Percentiles rank a stretch among this genome's conserved stretches.
phyloP scores from a whole-genome alignment of 73 alveolate species.

The Paramecium biaurelia region DNA sequence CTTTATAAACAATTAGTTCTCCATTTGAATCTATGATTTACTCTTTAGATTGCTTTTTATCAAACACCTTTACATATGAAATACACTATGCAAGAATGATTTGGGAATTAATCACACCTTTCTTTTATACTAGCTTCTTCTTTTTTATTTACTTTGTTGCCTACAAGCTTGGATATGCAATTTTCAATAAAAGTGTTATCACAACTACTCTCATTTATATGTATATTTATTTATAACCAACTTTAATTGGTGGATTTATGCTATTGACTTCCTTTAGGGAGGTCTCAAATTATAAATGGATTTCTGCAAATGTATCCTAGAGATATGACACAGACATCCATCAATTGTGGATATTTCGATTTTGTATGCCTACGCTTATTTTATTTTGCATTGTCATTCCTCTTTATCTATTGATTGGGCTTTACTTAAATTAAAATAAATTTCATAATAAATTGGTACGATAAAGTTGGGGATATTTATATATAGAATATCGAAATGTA shows the following conservation, averaged over 20 bases:
- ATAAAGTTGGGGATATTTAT: conserved; percentile 5
- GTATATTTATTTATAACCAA: conserved; percentile 7
- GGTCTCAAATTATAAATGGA: background rate
- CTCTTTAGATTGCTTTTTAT: conserved; percentile 20
- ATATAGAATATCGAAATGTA: background rate
- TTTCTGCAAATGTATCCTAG: conserved; percentile 3
- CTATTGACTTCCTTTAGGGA: background rate
- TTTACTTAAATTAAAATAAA: background rate
- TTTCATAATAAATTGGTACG: background rate
- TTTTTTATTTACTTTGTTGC: background rate
- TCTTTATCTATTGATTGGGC: background rate
- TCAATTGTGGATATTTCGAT: background rate
- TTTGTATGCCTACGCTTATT: background rate
- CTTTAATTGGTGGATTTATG: background rate
- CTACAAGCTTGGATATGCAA: background rate
- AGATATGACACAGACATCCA: background rate
- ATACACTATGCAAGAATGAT: background rate
- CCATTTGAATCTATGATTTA: conserved; percentile 43
- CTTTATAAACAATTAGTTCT: background rate
- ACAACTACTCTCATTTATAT: conserved; percentile 7
- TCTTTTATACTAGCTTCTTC: background rate
- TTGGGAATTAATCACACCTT: conserved; percentile 16
- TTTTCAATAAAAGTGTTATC: background rate
- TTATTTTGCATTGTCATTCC: background rate
- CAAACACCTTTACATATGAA: background rate